These are phyloP conservation scores for Macrophomina tecta DNA, from an alignment of 2,329 filamentous ascomycete genomes.

Conservation along the genomic window DNA sequence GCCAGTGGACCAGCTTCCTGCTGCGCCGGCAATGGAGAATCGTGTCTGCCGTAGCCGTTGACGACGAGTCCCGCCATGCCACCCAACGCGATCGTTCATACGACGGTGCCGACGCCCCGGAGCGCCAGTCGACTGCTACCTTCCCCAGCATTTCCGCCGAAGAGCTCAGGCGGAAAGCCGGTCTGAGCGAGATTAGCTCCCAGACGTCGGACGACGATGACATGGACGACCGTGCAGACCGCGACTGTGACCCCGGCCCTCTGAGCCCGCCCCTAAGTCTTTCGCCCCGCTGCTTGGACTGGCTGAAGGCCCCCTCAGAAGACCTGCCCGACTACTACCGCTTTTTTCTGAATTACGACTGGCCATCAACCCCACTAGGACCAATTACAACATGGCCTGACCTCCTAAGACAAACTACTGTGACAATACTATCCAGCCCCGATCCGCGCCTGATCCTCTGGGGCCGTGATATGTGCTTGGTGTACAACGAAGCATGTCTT, in stretches of 20 bases:
- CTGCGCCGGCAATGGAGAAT: constrained; percentile 4
- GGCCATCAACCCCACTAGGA: constrained; percentile 73
- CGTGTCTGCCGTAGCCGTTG: background rate
- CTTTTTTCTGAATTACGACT: constrained; percentile 54
- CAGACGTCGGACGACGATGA: background rate
- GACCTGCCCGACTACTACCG: constrained; percentile 3
- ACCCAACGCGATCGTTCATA: background rate
- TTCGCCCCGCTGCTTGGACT: constrained; percentile 4
- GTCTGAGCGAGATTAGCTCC: background rate
- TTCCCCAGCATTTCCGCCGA: constrained; percentile 6
- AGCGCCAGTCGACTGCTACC: background rate
- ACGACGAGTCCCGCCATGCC: background rate
- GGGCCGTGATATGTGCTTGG: constrained; percentile 67
- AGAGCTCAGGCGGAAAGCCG: constrained; percentile 5
- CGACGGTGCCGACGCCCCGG: background rate
- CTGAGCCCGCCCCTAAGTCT: background rate
- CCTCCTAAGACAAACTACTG: constrained; percentile 75
- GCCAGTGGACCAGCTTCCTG: constrained; percentile 19
- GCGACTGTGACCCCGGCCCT: too few relatives aligned
- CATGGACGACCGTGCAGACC: background rate
- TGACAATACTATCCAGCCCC: constrained; percentile 67
- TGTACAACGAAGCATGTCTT: constrained; percentile 72
- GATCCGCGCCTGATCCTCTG: constrained; percentile 63
- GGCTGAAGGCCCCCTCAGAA: constrained; percentile 1
- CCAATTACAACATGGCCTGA: constrained; percentile 72